Evolutionary conservation across 345 rosid species (phyloP).

Genomic region (Dovyalis caffra): DNA sequence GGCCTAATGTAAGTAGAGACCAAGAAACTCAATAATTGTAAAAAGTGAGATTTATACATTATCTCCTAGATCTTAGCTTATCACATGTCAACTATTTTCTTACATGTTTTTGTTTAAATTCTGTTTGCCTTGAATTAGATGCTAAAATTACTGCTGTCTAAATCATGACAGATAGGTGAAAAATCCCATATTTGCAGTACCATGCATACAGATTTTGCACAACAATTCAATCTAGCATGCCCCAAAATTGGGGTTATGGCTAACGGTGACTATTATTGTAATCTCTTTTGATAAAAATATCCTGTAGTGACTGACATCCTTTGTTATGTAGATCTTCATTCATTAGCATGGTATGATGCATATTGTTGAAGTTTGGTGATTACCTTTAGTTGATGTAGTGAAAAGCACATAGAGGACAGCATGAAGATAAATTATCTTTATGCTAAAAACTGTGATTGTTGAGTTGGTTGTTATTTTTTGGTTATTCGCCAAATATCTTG

Average conservation of each 20-base stretch:
- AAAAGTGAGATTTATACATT: not conserved
- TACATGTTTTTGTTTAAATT: not conserved
- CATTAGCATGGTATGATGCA: not conserved
- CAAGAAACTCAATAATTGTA: not conserved
- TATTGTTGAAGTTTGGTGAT: not conserved
- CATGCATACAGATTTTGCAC: not conserved
- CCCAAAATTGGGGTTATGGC: not conserved
- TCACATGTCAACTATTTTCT: not conserved
- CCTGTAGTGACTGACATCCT: not conserved
- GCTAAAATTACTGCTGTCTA: not conserved
- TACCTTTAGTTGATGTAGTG: not conserved
- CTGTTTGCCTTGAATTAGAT: not conserved
- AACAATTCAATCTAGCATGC: not conserved
- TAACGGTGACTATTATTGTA: not conserved
- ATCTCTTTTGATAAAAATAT: not conserved
- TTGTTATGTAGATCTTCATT: not conserved
- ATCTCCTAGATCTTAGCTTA: not conserved
- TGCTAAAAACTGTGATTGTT: not conserved
- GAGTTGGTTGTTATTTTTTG: not conserved
- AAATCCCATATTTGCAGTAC: not conserved
- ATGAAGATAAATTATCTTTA: not conserved
- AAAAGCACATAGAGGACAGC: not conserved
- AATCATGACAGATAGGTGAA: not conserved
- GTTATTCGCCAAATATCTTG: not conserved
- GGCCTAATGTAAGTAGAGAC: conserved; percentile 73